phyloP scores from a whole-genome alignment of 176 grass and related monocot species.

The Typha latifolia region DNA sequence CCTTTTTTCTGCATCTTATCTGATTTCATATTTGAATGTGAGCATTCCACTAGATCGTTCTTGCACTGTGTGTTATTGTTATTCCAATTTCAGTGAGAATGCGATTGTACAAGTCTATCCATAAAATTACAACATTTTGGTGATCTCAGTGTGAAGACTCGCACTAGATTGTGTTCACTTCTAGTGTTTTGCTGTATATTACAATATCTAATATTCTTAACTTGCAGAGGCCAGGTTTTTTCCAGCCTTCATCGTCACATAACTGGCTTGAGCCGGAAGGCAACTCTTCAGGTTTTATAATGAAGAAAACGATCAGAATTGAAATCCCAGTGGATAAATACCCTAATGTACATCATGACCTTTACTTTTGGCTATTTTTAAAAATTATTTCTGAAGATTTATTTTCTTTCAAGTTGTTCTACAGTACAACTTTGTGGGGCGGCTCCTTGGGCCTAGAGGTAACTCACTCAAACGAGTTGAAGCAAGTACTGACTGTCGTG shows the following conservation, averaged over 20 bases:
- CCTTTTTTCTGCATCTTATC: neutral
- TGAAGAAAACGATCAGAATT: conserved; percentile 43
- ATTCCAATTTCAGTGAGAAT: conserved; percentile 1
- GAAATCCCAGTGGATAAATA: conserved; percentile 37
- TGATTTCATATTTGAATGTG: neutral
- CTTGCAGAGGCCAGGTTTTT: conserved; percentile 22
- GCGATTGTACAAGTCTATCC: neutral
- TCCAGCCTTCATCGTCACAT: conserved; percentile 20
- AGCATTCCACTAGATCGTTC: neutral
- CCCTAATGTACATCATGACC: conserved; percentile 25
- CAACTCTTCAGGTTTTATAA: conserved; percentile 15
- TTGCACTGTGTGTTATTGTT: neutral
- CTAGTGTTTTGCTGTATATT: neutral
- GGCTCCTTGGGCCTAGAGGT: conserved; percentile 42
- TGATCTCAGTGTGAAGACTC: neutral
- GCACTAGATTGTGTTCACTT: neutral
- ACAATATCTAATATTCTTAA: neutral
- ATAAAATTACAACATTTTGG: neutral
- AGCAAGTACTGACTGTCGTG: conserved; percentile 31
- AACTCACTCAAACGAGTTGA: conserved; percentile 38
- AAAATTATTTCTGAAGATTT: neutral
- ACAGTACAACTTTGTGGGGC: conserved; percentile 39
- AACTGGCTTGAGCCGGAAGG: conserved; percentile 23
- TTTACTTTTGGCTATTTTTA: neutral
- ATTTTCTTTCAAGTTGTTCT: neutral